These are phyloP conservation scores for Zasmidium cellare DNA, from an alignment of 2,329 filamentous ascomycete genomes.

Conservation along the genomic window DNA sequence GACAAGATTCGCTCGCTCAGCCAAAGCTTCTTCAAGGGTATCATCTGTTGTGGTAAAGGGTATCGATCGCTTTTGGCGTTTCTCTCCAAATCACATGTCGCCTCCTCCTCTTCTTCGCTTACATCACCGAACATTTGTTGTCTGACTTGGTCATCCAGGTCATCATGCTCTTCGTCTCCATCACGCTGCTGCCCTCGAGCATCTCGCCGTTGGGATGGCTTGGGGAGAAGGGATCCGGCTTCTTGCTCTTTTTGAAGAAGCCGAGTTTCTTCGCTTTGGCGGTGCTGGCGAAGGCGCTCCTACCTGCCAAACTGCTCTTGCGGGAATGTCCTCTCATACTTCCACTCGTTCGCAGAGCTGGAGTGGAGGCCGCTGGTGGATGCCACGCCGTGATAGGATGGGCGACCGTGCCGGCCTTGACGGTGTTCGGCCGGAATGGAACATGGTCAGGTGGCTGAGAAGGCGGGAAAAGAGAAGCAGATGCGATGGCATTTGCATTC, in stretches of 20 bases:
- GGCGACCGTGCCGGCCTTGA: slow-evolving; percentile 26
- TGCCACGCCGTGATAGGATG: slow-evolving; percentile 38
- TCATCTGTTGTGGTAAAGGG: neutral
- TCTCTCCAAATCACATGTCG: neutral
- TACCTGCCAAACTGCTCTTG: slow-evolving; percentile 20
- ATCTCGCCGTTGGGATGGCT: slow-evolving; percentile 2
- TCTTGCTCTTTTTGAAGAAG: slow-evolving; percentile 26
- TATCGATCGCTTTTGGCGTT: neutral
- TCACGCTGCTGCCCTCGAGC: slow-evolving; percentile 17
- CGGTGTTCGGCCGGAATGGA: slow-evolving; percentile 22
- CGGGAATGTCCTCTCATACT: slow-evolving; percentile 10
- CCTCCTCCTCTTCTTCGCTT: slow-evolving; percentile 3
- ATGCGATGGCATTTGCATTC: slow-evolving; percentile 12
- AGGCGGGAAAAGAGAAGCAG: slow-evolving; percentile 31
- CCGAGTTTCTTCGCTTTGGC: slow-evolving; percentile 30
- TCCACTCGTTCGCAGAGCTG: slow-evolving; percentile 13
- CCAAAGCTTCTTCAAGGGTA: neutral
- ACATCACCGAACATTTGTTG: slow-evolving; percentile 27
- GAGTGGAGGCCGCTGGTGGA: slow-evolving; percentile 31
- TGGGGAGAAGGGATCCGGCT: slow-evolving; percentile 11
- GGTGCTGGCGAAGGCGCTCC: slow-evolving; percentile 24
- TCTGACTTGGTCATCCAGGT: slow-evolving; percentile 23
- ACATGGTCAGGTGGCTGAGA: slow-evolving; percentile 28
- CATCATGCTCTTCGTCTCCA: slow-evolving; percentile 29
- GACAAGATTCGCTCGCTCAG: neutral